Conservation (phyloP, 345 rosid genomes). For the Excoecaria agallocha region DNA sequence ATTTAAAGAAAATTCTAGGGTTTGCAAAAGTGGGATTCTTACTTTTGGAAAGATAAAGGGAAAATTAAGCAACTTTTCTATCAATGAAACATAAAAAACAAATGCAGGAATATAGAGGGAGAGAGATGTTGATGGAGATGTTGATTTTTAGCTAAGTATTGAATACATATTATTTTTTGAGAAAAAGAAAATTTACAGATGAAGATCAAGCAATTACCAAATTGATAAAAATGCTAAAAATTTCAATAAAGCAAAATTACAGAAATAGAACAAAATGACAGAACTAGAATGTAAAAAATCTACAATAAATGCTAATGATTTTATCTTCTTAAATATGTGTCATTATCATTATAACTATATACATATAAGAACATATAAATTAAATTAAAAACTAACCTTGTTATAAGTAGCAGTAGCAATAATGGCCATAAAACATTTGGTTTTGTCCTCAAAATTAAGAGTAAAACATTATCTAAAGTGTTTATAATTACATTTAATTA, state of each 20-base stretch:
- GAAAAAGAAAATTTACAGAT: neutral
- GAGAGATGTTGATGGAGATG: neutral
- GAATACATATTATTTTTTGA: neutral
- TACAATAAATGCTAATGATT: slow-evolving; percentile 2
- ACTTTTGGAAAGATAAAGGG: no score
- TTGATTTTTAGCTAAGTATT: neutral
- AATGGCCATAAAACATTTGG: no score
- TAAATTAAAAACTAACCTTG: no score
- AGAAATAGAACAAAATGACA: neutral
- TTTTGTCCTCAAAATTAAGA: slow-evolving; percentile 48
- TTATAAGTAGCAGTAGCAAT: slow-evolving; percentile 24
- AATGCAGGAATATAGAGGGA: neutral
- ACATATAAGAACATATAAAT: no score
- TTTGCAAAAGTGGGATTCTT: no score
- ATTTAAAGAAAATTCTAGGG: no score
- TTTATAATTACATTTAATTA: slow-evolving; percentile 38
- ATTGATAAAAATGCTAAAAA: neutral
- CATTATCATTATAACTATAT: no score
- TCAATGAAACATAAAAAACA: no score
- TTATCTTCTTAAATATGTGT: neutral
- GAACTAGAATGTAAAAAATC: neutral
- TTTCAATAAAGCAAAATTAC: no score
- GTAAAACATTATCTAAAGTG: slow-evolving; percentile 29
- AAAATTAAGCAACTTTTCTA: no score
- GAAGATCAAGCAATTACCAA: no score